Evolutionary conservation across 371 early-diverging fungal species (phyloP).

Genomic region (Basidiobolus meristosporus): DNA sequence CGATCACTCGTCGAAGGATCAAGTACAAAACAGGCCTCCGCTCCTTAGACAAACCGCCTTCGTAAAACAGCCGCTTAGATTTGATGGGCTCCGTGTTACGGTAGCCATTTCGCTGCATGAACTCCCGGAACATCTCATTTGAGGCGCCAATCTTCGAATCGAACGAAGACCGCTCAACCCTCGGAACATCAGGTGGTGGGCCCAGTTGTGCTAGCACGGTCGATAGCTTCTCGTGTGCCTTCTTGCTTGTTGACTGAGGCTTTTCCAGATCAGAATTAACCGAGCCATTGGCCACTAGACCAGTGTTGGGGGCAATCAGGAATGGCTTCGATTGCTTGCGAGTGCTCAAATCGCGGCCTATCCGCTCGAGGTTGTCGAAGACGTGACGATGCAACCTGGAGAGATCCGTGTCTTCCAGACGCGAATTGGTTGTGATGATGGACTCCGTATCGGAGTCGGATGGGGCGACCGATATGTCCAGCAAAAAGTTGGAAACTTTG

Average conservation of each 20-base stretch:
- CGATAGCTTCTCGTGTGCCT: conserved; percentile 48
- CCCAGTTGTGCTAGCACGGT: conserved; percentile 72
- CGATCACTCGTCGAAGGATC: conserved; percentile 52
- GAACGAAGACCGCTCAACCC: conserved; percentile 9
- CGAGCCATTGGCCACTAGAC: no score
- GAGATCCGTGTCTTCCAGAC: conserved; percentile 29
- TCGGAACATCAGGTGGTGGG: conserved; percentile 40
- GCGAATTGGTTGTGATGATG: neutral
- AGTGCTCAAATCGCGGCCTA: conserved; percentile 34
- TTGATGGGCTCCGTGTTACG: conserved; percentile 38
- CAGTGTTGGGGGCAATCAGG: no score
- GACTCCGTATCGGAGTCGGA: neutral
- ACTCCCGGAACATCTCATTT: conserved; percentile 41
- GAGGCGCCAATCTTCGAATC: conserved; percentile 20
- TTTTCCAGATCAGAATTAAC: conserved; percentile 10
- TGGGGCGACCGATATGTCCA: conserved; percentile 22
- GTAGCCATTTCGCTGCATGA: conserved; percentile 55
- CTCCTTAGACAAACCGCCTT: conserved; percentile 57
- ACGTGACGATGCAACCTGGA: conserved; percentile 41
- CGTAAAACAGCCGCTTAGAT: conserved; percentile 54
- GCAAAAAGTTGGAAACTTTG: conserved; percentile 34
- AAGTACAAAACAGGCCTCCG: conserved; percentile 67
- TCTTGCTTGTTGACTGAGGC: conserved; percentile 15
- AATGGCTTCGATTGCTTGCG: conserved; percentile 7
- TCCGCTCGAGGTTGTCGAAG: conserved; percentile 47